Percentiles rank a stretch among this genome's conserved stretches.
Conservation (phyloP, 106 monocot species). For the Allium fistulosum region DNA sequence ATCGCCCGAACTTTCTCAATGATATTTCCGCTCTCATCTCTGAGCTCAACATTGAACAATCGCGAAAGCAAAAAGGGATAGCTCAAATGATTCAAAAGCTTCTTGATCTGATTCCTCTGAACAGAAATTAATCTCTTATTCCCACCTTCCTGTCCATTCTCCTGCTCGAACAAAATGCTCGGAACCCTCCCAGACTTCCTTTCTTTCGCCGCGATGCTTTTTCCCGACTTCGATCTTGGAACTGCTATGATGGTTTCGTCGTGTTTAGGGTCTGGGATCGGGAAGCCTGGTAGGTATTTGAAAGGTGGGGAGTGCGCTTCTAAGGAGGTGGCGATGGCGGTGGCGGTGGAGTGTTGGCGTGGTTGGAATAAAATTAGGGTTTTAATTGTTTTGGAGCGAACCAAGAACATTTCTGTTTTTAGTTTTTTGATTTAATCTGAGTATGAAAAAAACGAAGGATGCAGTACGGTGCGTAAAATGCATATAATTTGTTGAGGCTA, state of each 20-base stretch:
- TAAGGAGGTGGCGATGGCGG: slow-evolving; percentile 3
- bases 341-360: slow-evolving; percentile 1
- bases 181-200: slow-evolving; percentile 75
- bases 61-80: slow-evolving; percentile 72
- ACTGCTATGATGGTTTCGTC: slow-evolving; percentile 73
- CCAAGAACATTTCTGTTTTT: too few relatives aligned
- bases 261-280: slow-evolving; percentile 79
- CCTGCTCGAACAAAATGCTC: slow-evolving; percentile 95
- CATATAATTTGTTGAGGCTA: too few relatives aligned
- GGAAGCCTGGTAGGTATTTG: slow-evolving; percentile 74
- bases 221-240: slow-evolving; percentile 48
- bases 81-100: slow-evolving; percentile 84
- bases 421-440: too few relatives aligned
- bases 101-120: slow-evolving; percentile 75
- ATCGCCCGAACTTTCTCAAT: slow-evolving; percentile 90
- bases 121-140: slow-evolving; percentile 93
- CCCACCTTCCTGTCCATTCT: slow-evolving; percentile 88
- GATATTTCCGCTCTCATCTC: slow-evolving; percentile 32
- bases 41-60: slow-evolving; percentile 81
- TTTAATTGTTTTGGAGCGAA: too few relatives aligned
- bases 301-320: slow-evolving; percentile 16
- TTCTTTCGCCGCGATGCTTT: slow-evolving; percentile 74
- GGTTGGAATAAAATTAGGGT: too few relatives aligned
- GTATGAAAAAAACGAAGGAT: too few relatives aligned
- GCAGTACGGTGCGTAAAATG: too few relatives aligned